Evolutionary conservation across 2,329 filamentous ascomycete species (phyloP).

Genomic region (Pyrenophora seminiperda): DNA sequence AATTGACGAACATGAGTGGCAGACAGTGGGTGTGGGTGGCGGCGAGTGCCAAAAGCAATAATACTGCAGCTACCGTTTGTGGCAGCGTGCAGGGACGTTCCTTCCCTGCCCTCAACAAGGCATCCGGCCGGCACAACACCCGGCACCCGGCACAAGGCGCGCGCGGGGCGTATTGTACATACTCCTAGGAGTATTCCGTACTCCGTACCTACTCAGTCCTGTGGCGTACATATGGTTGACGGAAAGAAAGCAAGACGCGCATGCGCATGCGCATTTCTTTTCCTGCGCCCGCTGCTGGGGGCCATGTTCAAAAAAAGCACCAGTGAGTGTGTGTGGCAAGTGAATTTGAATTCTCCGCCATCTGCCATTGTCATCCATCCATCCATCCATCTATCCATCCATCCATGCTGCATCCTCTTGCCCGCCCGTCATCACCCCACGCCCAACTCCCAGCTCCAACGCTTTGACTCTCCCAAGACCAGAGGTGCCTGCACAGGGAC

Average conservation of each 20-base stretch:
- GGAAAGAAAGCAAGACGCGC: too few species aligned
- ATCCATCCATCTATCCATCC: too few species aligned
- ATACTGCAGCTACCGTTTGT: conserved; percentile 12
- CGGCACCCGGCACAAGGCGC: too few species aligned
- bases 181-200: too few species aligned
- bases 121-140: conserved; percentile 1
- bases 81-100: conserved; percentile 4
- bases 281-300: too few species aligned
- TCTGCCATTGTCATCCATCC: conserved; percentile 2
- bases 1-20: conserved; percentile 10
- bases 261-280: too few species aligned
- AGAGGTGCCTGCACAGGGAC: conserved; percentile 20
- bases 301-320: too few species aligned
- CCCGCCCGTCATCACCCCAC: conserved; percentile 23
- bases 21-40: conserved; percentile 1
- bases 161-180: too few species aligned
- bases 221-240: too few species aligned
- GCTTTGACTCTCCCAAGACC: conserved; percentile 7
- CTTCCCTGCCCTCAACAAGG: conserved; percentile 1
- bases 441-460: conserved; percentile 19
- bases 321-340: too few species aligned
- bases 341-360: conserved; percentile 8
- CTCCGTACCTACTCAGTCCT: too few species aligned
- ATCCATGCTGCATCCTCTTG: conserved; percentile 1
- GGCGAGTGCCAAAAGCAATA: conserved; percentile 5